Base-by-base conservation (phyloP, 164 flowering plant genomes). In the Taxillus chinensis region DNA sequence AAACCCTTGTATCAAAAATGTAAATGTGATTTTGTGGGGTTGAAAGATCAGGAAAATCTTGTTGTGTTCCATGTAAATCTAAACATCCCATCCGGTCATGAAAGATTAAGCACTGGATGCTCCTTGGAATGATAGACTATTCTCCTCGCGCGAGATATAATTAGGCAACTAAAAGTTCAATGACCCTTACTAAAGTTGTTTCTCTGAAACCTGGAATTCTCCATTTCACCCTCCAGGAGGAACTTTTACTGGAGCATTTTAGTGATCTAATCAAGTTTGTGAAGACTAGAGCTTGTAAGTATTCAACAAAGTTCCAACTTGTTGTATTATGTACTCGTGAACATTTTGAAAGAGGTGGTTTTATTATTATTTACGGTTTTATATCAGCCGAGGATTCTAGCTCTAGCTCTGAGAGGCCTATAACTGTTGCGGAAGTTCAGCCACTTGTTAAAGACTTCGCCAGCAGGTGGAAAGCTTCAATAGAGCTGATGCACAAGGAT, bases 401-500 rank as follows among this genome's bases (percentile, higher is more conserved):
- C 66, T 67, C 84, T 12, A 80, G 67, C 58, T 68, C 84, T 12
- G 99, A 89, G 71, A 83, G 65, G 67, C 75, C 87, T 9, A 74
- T 87, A 59, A 76, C 86, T 10, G 78, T 83, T 42, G 73, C 80
- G 5, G 99, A 95, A 66, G 90, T 95, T 10, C 97, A 95, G 74
- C 92, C 92, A 5, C 81, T 95, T 14, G 93, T 95, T 42, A 95
- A 91, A 78, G 99, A 95, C 72, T 95, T 93, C 63, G 91, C 78
- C 1, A 77, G 87, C 68, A 78, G 97, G 77, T 91, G 99, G 99
- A 95, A 95, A 70, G 78, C 83, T 17, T 95, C 96, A 41, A 95
- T 91, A 61, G 97, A 95, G 76, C 69, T 89, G 67, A 95, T 95
- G 97, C 99, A 95, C 83, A 95, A 86, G 69, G 97, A 89, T 67